phyloP scores from a whole-genome alignment of 2,329 filamentous ascomycete genomes.

The Geosmithia putterillii region DNA sequence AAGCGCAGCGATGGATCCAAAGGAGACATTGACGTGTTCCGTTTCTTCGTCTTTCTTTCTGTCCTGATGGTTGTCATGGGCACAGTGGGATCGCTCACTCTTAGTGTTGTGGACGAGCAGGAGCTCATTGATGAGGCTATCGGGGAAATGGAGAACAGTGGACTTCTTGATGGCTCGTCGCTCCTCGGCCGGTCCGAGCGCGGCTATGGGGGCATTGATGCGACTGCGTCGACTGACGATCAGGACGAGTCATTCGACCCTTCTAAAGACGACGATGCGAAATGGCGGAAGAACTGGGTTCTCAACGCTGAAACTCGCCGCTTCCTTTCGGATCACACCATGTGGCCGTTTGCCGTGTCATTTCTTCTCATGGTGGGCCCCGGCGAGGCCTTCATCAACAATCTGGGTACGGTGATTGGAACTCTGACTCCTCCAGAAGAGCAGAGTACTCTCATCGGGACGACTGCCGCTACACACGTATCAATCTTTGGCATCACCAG shows the following conservation, averaged over 20 bases:
- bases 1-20: conserved; percentile 47
- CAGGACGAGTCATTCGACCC: conserved; percentile 26
- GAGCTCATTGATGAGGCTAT: conserved; percentile 83
- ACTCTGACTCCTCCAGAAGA: conserved; percentile 57
- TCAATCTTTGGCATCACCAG: conserved; percentile 85
- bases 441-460: conserved; percentile 26
- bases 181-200: conserved; percentile 48
- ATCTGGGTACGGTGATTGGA: conserved; percentile 84
- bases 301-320: conserved; percentile 81
- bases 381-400: conserved; percentile 97
- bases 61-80: conserved; percentile 60
- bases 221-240: conserved; percentile 28
- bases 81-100: conserved; percentile 56
- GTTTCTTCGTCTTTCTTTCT: conserved; percentile 79
- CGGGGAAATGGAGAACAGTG: conserved; percentile 82
- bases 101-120: conserved; percentile 73
- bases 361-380: conserved; percentile 92
- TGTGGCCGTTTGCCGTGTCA: conserved; percentile 87
- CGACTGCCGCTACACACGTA: conserved; percentile 75
- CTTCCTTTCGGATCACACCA: conserved; percentile 79
- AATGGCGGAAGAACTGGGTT: conserved; percentile 75
- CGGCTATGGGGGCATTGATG: conserved; percentile 51
- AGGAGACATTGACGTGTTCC: conserved; percentile 61
- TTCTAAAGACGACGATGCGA: conserved; percentile 31
- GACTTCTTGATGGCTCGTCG: conserved; percentile 62